phyloP scores from a whole-genome alignment of 2,329 filamentous ascomycete species.

The Colletotrichum eleusines region DNA sequence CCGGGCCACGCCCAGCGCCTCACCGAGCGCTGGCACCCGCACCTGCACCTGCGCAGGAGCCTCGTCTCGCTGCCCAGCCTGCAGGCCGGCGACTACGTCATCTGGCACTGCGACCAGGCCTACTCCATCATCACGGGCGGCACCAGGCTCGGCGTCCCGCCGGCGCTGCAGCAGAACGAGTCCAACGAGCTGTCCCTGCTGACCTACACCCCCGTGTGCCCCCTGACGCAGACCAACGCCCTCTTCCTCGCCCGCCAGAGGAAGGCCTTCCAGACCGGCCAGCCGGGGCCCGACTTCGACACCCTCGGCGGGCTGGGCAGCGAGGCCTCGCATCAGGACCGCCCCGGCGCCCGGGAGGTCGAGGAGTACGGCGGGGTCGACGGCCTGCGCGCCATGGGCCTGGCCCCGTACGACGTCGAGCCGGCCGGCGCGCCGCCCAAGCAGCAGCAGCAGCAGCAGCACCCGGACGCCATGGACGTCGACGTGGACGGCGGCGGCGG shows the following conservation, averaged over 20 bases:
- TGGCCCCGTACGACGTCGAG: constrained; percentile 63
- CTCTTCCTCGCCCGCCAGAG: constrained; percentile 57
- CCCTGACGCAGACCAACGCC: constrained; percentile 58
- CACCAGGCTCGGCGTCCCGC: constrained; percentile 49
- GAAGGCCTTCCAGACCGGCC: constrained; percentile 67
- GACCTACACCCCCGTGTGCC: constrained; percentile 67
- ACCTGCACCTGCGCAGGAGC: constrained; percentile 64
- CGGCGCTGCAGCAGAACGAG: constrained; percentile 39
- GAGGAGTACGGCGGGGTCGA: constrained; percentile 62
- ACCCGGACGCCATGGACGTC: constrained; percentile 46
- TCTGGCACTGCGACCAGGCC: constrained; percentile 70
- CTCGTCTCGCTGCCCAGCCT: constrained; percentile 68
- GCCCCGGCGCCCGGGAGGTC: constrained; percentile 65
- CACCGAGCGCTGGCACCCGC: constrained; percentile 69
- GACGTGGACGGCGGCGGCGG: too few species aligned
- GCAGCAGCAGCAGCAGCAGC: constrained; percentile 5
- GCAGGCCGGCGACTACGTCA: constrained; percentile 68
- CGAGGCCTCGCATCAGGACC: constrained; percentile 63
- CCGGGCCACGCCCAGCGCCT: constrained; percentile 69
- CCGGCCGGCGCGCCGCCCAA: constrained; percentile 47
- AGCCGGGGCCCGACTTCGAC: constrained; percentile 68
- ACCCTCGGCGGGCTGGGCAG: constrained; percentile 63
- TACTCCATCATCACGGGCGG: constrained; percentile 64
- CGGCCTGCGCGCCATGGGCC: constrained; percentile 68
- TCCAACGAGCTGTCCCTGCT: constrained; percentile 60